A percentile compares a stretch with the other conserved stretches of the same genome.
Evolutionary conservation across 805 yeast species (phyloP).

Genomic region (Wickerhamiella siamensis): DNA sequence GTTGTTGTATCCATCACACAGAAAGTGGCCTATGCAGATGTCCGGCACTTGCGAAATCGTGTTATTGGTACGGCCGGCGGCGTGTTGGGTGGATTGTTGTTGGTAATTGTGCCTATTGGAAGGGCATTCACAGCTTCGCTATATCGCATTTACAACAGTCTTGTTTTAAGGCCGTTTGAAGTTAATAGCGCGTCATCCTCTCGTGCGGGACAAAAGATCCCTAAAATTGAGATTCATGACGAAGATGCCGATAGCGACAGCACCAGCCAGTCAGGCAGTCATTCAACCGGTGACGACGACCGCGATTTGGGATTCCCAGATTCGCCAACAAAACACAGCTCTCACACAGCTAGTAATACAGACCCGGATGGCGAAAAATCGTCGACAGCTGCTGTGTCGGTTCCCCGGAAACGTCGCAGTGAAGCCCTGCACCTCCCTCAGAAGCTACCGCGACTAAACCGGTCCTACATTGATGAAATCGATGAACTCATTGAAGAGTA

Average conservation of each 20-base stretch:
- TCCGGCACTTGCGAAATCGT: constrained; percentile 6
- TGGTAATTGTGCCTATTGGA: constrained; percentile 11
- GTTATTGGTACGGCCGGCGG: constrained; percentile 14
- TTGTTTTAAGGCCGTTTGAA: constrained; percentile 8
- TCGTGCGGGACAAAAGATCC: neutral
- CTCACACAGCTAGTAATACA: neutral
- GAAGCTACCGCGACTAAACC: constrained; percentile 12
- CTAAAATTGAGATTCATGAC: neutral
- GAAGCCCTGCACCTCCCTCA: constrained; percentile 12
- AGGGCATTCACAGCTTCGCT: constrained; percentile 13
- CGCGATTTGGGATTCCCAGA: too few relatives aligned
- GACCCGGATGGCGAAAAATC: neutral
- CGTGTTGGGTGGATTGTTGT: constrained; percentile 10
- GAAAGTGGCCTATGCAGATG: constrained; percentile 6
- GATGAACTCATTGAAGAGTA: constrained; percentile 80
- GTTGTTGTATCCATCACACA: constrained; percentile 9
- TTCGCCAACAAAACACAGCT: neutral
- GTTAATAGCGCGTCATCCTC: too few relatives aligned
- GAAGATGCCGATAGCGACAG: neutral
- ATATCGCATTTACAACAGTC: constrained; percentile 12
- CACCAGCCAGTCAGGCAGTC: neutral
- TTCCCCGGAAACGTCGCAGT: neutral
- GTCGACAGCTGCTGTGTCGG: neutral
- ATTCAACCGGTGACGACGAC: too few relatives aligned
- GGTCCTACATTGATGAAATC: constrained; percentile 47